Evolutionary conservation across 345 rosid genomes (phyloP).

Genomic region (Aurinia saxatilis): DNA sequence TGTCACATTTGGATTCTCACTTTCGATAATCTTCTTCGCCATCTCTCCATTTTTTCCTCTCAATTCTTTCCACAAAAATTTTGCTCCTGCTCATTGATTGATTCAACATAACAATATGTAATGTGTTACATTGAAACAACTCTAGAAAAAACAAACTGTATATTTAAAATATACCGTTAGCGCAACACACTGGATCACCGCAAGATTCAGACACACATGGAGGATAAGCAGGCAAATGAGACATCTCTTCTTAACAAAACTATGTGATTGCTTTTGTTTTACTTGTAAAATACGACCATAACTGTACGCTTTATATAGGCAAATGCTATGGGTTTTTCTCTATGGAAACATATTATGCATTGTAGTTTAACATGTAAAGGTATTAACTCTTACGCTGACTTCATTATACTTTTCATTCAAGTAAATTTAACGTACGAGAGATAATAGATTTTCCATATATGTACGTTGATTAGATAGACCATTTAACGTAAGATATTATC

Average conservation of each 20-base stretch:
- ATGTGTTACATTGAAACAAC: background rate
- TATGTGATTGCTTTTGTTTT: background rate
- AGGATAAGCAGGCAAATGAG: background rate
- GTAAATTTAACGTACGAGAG: too few relatives aligned
- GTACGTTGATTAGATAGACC: too few relatives aligned
- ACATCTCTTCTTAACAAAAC: background rate
- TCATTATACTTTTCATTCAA: background rate
- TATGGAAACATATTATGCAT: background rate
- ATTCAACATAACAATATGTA: background rate
- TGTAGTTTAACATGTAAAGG: background rate
- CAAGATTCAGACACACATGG: background rate
- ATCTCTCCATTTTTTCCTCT: background rate
- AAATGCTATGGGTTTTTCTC: background rate
- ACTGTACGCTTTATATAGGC: background rate
- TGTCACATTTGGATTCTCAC: background rate
- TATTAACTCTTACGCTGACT: background rate
- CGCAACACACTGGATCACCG: background rate
- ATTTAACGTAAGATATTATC: too few relatives aligned
- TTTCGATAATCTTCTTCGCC: background rate
- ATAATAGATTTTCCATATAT: too few relatives aligned
- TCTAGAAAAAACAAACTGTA: background rate
- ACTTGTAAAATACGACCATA: background rate
- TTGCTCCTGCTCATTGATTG: background rate
- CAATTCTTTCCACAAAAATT: background rate
- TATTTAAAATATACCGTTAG: background rate